phyloP scores from a whole-genome alignment of 306 rosid species.

The Rosa persica region DNA sequence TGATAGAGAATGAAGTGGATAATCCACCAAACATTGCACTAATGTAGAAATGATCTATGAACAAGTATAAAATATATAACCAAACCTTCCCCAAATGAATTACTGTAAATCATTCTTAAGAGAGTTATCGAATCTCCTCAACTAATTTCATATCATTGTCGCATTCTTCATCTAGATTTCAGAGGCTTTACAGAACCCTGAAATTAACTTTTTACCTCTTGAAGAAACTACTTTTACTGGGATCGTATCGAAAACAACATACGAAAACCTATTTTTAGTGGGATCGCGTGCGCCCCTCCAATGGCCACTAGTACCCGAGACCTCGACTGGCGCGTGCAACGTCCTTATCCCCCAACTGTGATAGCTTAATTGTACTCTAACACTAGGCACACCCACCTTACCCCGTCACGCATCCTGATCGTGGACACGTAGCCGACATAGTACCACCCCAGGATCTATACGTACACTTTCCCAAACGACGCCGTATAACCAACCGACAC shows the following conservation, averaged over 20 bases:
- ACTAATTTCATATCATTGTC: not conserved
- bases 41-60: not conserved
- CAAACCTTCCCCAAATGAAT: slow-evolving; percentile 5
- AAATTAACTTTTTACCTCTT: too few relatives aligned
- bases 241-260: too few relatives aligned
- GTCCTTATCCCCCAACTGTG: not conserved
- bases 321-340: not conserved
- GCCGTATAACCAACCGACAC: slow-evolving; percentile 32
- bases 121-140: not conserved
- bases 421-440: slow-evolving; percentile 32
- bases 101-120: not conserved
- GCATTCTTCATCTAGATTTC: not conserved
- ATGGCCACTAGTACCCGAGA: not conserved
- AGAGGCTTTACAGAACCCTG: not conserved
- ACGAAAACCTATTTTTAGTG: too few relatives aligned
- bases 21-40: not conserved
- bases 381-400: too few relatives aligned
- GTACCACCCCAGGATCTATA: not conserved
- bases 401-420: not conserved
- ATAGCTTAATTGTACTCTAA: not conserved
- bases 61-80: not conserved
- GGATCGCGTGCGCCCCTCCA: not conserved
- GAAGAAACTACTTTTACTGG: not conserved
- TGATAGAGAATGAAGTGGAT: not conserved
- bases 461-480: not conserved